Evolutionary conservation across 1,284 basidiomycete species (phyloP).

Genomic region (Sporisorium exsertum): DNA sequence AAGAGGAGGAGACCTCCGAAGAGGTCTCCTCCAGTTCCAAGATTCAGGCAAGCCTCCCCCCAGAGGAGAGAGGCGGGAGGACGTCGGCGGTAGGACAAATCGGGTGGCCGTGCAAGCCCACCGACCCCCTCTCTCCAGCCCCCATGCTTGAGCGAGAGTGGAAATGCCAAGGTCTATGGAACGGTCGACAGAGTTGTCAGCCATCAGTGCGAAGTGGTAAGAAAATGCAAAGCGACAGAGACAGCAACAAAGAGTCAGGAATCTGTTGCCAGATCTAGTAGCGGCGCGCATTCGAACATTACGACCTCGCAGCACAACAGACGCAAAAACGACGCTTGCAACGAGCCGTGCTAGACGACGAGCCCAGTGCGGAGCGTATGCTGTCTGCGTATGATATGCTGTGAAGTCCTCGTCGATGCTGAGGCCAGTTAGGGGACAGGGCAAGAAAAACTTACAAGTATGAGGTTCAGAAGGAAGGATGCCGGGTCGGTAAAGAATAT

Average conservation of each 20-base stretch:
- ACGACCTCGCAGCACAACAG: neutral
- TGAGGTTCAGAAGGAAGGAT: conserved; percentile 12
- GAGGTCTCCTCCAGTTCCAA: conserved; percentile 45
- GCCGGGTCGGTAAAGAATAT: conserved; percentile 11
- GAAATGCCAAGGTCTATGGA: conserved; percentile 57
- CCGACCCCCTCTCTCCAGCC: conserved; percentile 56
- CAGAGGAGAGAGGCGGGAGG: conserved; percentile 58
- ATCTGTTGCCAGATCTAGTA: neutral
- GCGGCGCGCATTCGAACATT: neutral
- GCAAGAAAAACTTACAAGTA: conserved; percentile 44
- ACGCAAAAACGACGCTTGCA: neutral
- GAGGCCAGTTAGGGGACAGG: conserved; percentile 21
- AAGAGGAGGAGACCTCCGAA: conserved; percentile 29
- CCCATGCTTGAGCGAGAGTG: conserved; percentile 58
- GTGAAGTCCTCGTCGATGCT: neutral
- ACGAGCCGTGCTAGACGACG: conserved; percentile 5
- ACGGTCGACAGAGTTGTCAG: conserved; percentile 1
- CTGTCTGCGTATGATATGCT: neutral
- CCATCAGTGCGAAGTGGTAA: neutral
- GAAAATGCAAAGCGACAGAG: conserved; percentile 3
- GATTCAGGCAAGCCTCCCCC: conserved; percentile 55
- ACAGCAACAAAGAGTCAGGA: neutral
- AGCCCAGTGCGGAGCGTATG: neutral
- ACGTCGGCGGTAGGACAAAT: conserved; percentile 56
- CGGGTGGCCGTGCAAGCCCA: conserved; percentile 59